A percentile compares a stretch with the other conserved stretches of the same genome.
Evolutionary conservation across 345 rosid species (phyloP).

Genomic region (Pelargonium nanum): DNA sequence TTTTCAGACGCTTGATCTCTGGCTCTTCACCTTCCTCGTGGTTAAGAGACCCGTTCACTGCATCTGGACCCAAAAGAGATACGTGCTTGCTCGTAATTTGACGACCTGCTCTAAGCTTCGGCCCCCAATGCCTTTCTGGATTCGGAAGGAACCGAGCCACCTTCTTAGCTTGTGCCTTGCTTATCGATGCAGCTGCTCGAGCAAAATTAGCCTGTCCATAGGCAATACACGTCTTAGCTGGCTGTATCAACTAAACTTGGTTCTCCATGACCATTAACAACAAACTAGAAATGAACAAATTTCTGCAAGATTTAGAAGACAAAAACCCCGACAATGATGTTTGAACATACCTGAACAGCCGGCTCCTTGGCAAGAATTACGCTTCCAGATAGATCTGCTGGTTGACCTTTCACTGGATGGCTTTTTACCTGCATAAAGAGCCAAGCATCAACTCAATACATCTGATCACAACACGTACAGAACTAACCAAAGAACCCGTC

Average conservation of each 20-base stretch:
- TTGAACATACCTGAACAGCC: constrained; percentile 51
- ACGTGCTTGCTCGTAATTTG: constrained; percentile 88
- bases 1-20: background rate
- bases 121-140: constrained; percentile 99
- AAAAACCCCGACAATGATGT: too few relatives aligned
- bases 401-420: constrained; percentile 88
- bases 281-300: too few relatives aligned
- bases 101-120: constrained; percentile 92
- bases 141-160: constrained; percentile 85
- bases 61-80: constrained; percentile 87
- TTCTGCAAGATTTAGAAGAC: too few relatives aligned
- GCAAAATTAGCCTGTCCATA: constrained; percentile 86
- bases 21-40: constrained; percentile 23
- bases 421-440: constrained; percentile 53
- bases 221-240: too few relatives aligned
- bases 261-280: background rate
- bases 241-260: too few relatives aligned
- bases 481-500: too few relatives aligned
- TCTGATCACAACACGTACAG: too few relatives aligned
- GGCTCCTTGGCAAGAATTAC: constrained; percentile 89
- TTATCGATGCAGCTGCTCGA: constrained; percentile 71
- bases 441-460: constrained; percentile 1
- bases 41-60: constrained; percentile 62
- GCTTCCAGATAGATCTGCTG: constrained; percentile 75
- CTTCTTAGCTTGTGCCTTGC: constrained; percentile 96